A percentile compares a stretch with the other conserved stretches of the same genome.
Conservation (phyloP, 2,329 filamentous ascomycete species). For the Neopestalotiopsis sp. region DNA sequence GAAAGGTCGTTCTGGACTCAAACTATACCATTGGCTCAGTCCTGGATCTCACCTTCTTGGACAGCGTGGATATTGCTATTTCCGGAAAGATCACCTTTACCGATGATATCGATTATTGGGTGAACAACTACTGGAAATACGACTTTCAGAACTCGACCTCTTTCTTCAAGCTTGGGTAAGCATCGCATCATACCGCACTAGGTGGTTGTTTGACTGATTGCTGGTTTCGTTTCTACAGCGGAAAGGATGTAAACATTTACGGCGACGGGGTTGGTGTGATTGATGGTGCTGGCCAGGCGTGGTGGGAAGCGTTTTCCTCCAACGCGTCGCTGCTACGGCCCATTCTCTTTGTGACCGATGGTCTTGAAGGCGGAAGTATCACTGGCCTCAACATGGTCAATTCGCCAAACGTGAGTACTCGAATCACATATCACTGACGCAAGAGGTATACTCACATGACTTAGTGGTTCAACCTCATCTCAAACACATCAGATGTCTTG, state of each 20-base stretch:
- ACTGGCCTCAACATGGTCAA: conserved; percentile 65
- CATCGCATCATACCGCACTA: not conserved
- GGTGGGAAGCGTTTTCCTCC: conserved; percentile 66
- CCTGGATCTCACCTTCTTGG: conserved; percentile 67
- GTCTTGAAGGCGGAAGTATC: conserved; percentile 61
- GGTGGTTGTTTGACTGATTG: not conserved
- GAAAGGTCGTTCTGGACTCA: conserved; percentile 63
- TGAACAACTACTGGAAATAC: conserved; percentile 66
- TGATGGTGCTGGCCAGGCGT: conserved; percentile 68
- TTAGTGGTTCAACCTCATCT: conserved; percentile 68
- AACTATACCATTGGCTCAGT: conserved; percentile 68
- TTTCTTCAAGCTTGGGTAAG: conserved; percentile 48
- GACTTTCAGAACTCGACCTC: conserved; percentile 68
- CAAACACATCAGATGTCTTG: conserved; percentile 68
- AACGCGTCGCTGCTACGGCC: conserved; percentile 60
- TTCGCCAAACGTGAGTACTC: too few species aligned
- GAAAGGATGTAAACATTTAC: conserved; percentile 64
- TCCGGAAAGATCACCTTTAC: conserved; percentile 64
- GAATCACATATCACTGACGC: too few species aligned
- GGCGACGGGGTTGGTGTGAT: conserved; percentile 52
- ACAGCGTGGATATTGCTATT: conserved; percentile 65
- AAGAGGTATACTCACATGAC: not conserved
- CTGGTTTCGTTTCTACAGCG: conserved; percentile 25
- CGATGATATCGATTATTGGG: conserved; percentile 73
- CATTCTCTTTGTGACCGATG: conserved; percentile 61